Evolutionary conservation across 2,329 filamentous ascomycete species (phyloP).

Genomic region (Epichloe scottii): DNA sequence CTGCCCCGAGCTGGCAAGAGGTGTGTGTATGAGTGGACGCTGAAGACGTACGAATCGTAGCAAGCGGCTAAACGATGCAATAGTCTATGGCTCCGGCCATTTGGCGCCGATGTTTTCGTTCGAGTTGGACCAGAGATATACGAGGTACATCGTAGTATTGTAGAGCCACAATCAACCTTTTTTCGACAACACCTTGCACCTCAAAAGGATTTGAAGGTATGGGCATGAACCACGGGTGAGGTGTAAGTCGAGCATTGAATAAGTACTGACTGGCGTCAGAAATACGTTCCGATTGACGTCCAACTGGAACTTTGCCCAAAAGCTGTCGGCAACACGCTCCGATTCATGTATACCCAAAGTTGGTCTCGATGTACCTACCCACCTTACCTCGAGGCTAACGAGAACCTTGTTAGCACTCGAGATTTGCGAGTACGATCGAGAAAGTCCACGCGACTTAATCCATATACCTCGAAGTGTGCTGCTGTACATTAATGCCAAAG

Average conservation of each 20-base stretch:
- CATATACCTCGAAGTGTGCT: slow-evolving; percentile 21
- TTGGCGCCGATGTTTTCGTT: slow-evolving; percentile 22
- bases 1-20: slow-evolving; percentile 16
- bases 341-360: slow-evolving; percentile 25
- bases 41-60: background rate
- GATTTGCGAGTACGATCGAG: slow-evolving; percentile 13
- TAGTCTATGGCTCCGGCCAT: slow-evolving; percentile 20
- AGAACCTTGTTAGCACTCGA: slow-evolving; percentile 1
- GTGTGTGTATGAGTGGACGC: slow-evolving; percentile 5
- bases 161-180: slow-evolving; percentile 21
- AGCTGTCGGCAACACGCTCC: slow-evolving; percentile 18
- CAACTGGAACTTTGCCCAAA: slow-evolving; percentile 13
- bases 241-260: background rate
- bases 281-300: slow-evolving; percentile 16
- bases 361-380: background rate
- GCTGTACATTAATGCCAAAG: slow-evolving; percentile 19
- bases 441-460: slow-evolving; percentile 14
- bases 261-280: slow-evolving; percentile 10
- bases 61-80: background rate
- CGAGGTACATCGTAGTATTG: slow-evolving; percentile 22
- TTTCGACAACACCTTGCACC: slow-evolving; percentile 21
- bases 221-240: background rate
- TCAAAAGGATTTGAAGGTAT: slow-evolving; percentile 12
- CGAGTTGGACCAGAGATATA: slow-evolving; percentile 13
- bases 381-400: background rate